Evolutionary conservation across 768 basidiomycete genomes (phyloP), one percentile per base, ranked within the genome.

Genomic region (Polyporus arcularius): DNA sequence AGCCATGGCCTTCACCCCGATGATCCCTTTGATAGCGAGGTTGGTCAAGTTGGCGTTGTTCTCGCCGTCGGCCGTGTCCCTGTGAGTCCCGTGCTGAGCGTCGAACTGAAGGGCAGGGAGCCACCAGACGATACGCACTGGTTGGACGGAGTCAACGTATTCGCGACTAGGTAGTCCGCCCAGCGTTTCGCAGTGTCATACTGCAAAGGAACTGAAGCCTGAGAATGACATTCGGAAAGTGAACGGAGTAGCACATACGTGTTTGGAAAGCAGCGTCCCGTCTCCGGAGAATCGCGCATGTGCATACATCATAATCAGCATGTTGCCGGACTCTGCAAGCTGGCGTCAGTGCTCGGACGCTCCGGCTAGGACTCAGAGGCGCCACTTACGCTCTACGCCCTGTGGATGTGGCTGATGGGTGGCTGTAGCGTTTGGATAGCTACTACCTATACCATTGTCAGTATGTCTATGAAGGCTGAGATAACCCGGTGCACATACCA

Each of bases 291-390:
- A 55, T 30, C 67, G 51, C 11, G 73, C 72, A 55, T 77, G 71
- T 1, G 75, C 76, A 30, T 64, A 58, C 2, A 59, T 46, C 66
- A 62, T 62, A 40, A 67, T 64, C 15, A 67, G 40, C 66, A 76
- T 76, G 55, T 74, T 73, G 2, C 71, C 74, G 10, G 71, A 67
- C 57, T 75, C 75, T 75, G n/a, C n/a, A n/a, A n/a, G n/a, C n/a
- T n/a, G n/a, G n/a, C n/a, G n/a, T n/a, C n/a, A n/a, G n/a, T n/a
- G n/a, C n/a, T n/a, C n/a, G n/a, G n/a, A 35, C 21, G 2, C 8
- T 4, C 14, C 31, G 12, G 39, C 14, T 18, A n/a, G 16, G 21
- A 26, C 21, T 26, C 21, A 26, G 21, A 4, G 2, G 14, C 26
- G 21, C 14, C 4, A 57, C 64, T n/a, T 41, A 61, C 65, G 58